Percentiles rank a stretch among this genome's conserved stretches.
These are phyloP conservation scores for Ormosia emarginata DNA, from an alignment of 306 rosid genomes.

Conservation along the genomic window DNA sequence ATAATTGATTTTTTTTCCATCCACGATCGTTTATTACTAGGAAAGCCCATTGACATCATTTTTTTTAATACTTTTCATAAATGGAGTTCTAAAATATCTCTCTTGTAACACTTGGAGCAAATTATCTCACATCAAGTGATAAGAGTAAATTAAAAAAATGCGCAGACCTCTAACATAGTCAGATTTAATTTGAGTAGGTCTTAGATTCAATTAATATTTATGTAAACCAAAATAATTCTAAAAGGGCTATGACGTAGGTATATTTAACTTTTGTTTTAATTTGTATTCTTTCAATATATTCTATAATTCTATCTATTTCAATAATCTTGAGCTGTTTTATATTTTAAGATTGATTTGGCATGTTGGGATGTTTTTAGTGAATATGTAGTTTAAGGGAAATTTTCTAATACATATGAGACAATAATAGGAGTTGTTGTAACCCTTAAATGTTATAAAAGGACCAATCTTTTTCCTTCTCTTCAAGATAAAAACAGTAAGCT, in stretches of 20 bases:
- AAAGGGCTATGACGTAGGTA: neutral
- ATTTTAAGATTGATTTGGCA: neutral
- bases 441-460: neutral
- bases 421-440: neutral
- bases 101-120: neutral
- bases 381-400: neutral
- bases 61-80: neutral
- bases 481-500: neutral
- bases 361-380: neutral
- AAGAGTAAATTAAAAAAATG: neutral
- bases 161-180: neutral
- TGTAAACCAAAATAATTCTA: neutral
- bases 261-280: neutral
- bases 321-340: neutral
- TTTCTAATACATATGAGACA: neutral
- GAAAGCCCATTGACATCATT: neutral
- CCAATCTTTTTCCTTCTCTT: neutral
- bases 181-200: neutral
- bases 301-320: neutral
- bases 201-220: neutral
- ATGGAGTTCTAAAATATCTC: neutral
- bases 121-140: neutral
- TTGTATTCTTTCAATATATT: neutral
- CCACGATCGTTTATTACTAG: neutral
- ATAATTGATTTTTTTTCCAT: neutral